Evolutionary conservation across 2,329 filamentous ascomycete species (phyloP), one percentile per base, ranked within the genome.

Genomic region (Neofusicoccum ribis): DNA sequence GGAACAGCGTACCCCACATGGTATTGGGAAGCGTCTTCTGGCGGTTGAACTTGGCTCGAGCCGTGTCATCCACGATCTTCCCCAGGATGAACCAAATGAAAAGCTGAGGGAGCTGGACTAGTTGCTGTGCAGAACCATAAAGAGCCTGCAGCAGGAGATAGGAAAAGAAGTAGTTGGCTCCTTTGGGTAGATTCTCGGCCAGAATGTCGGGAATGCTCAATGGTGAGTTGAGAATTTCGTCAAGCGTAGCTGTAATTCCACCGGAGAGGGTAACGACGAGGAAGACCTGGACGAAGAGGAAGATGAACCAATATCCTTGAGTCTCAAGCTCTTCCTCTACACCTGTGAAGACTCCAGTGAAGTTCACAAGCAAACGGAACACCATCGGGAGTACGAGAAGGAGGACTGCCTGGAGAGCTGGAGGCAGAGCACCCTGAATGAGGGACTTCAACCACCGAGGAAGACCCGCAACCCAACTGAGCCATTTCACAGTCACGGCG

Each of bases 161-260:
- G 0, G 92, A 94, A 83, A 97, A 98, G 82, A 98, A 99, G 78
- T 98, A 99, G 74, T 97, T 97, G 70, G 92, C 91, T 0, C 93
- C 90, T 70, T 88, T 91, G 1, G 95, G 95, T 5, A 99, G 81
- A 67, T 93, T 95, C 11, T 82, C 76, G 0, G 94, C 94, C 34
- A 99, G 81, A 0, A 91, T 83, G 17, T 86, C 77, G 0, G 95
- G 87, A 65, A 96, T 86, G 43, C 84, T 84, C n/a, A 81, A 79
- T 7, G 92, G 88, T 51, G 91, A 84, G 41, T 86, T 77, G 3
- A 90, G 81, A 11, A 95, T 75, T n/a, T 86, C 81, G 17, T 86
- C 80, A 49, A 94, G 79, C 59, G 88, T 82, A 0, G 87, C 85
- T 2, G 89, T 86, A 59, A 92, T 86, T 75, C 91, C 91, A 11